Evolutionary conservation across 768 basidiomycete species (phyloP), one percentile per base, ranked within the genome.

Genomic region (Termitomyces sp.): DNA sequence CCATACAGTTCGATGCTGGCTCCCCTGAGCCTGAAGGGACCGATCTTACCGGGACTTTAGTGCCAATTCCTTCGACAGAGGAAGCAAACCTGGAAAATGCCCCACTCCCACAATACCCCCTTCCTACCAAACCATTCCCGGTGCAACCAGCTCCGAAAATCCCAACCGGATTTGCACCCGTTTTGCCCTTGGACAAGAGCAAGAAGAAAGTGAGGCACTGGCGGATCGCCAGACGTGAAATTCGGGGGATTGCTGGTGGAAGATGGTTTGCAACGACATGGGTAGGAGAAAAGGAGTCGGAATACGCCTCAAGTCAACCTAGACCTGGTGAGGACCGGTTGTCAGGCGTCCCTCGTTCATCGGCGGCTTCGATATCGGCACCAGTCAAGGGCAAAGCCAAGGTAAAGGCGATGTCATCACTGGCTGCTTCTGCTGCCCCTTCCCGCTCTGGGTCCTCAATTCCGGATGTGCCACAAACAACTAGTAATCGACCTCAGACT

Each of bases 261-360:
- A 82, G 90, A 41, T 92, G 90, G 90, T 86, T 91, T 62, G 73
- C 84, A 6, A 80, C 79, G 32, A 72, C 87, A n/a, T 92, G 89
- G 89, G 87, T 90, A n/a, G 90, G 90, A 24, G 86, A 85, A 59
- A 90, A 88, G 68, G 88, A 90, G 51, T 90, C 88, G 10, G 80
- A 87, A 50, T 84, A 79, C 57, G 80, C 84, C 7, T 63, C 70
- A 26, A 69, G 5, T 50, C 31, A 12, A 42, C 63, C 64, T 18
- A 69, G 69, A 51, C 49, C 65, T 12, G 66, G 60, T n/a, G 74
- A 73, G n/a, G 71, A 70, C n/a, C 73, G 71, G 53, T 44, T 60
- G 46, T 31, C 57, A 56, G 60, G 62, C 37, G 66, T 77, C 22
- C 69, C 74, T 13, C 80, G 80, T 59, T 63, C 76, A 46, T 68